phyloP scores from a whole-genome alignment of 768 basidiomycete species.

The Russula lepida region DNA sequence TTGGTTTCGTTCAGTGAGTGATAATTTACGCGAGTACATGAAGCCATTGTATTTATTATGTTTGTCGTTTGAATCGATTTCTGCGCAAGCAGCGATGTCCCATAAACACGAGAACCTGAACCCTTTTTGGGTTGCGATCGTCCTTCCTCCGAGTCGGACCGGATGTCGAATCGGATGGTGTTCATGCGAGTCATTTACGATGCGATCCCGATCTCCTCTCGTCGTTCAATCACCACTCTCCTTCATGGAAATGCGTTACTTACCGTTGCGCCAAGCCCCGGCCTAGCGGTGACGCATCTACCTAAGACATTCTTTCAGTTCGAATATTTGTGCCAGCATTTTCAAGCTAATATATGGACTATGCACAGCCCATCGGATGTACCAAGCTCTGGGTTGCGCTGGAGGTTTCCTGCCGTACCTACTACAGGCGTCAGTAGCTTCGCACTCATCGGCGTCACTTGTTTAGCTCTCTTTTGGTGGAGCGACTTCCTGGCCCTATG shows the following conservation, averaged over 20 bases:
- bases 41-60: not conserved
- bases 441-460: not conserved
- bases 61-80: not conserved
- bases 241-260: not conserved
- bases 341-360: no score
- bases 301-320: not conserved
- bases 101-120: not conserved
- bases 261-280: not conserved
- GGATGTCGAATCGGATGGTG: not conserved
- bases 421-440: not conserved
- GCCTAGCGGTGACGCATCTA: not conserved
- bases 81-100: not conserved
- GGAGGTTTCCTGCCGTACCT: not conserved
- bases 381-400: not conserved
- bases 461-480: not conserved
- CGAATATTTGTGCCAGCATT: not conserved
- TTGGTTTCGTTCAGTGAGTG: not conserved
- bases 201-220: not conserved
- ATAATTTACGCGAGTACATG: not conserved
- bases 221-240: not conserved
- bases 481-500: not conserved
- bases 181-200: not conserved
- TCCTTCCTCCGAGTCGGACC: not conserved
- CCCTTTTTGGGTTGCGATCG: not conserved
- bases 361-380: not conserved